phyloP scores from a whole-genome alignment of 73 alveolate genomes.

The Tetrahymena thermophila region DNA sequence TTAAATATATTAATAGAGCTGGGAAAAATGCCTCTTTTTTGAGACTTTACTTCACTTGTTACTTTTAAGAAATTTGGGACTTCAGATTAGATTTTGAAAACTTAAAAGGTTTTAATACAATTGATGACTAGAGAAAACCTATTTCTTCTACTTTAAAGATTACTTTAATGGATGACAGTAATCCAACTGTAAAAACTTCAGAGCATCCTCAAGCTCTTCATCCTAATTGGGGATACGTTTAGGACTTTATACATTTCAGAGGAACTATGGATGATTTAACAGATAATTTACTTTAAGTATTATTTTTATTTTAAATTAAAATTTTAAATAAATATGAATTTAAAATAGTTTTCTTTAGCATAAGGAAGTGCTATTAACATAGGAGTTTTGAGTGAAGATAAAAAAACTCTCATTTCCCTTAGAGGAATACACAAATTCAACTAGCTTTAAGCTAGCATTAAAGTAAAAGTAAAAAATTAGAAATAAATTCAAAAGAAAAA shows the following conservation, averaged over 20 bases:
- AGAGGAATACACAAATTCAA: background rate
- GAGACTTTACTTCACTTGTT: constrained; percentile 15
- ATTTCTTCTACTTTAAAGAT: constrained; percentile 10
- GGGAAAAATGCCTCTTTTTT: constrained; percentile 31
- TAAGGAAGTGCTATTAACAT: constrained; percentile 9
- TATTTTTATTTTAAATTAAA: background rate
- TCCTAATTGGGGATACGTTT: constrained; percentile 17
- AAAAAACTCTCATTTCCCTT: background rate
- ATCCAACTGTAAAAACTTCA: constrained; percentile 19
- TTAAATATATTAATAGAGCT: background rate
- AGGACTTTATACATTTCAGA: constrained; percentile 41
- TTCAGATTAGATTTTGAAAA: constrained; percentile 38
- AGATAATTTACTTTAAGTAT: constrained; percentile 16
- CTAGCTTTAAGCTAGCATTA: background rate
- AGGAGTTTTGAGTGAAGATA: constrained; percentile 6
- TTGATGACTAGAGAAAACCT: constrained; percentile 23
- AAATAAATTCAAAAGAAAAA: background rate
- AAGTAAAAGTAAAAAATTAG: background rate
- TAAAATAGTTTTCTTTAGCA: background rate
- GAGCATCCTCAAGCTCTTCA: background rate
- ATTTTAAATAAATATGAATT: background rate
- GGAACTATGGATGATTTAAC: constrained; percentile 47
- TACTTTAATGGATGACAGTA: constrained; percentile 29
- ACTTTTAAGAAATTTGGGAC: constrained; percentile 41
- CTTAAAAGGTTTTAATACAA: constrained; percentile 28